phyloP scores from a whole-genome alignment of 257 asterid genomes.

The Ehretia macrophylla region DNA sequence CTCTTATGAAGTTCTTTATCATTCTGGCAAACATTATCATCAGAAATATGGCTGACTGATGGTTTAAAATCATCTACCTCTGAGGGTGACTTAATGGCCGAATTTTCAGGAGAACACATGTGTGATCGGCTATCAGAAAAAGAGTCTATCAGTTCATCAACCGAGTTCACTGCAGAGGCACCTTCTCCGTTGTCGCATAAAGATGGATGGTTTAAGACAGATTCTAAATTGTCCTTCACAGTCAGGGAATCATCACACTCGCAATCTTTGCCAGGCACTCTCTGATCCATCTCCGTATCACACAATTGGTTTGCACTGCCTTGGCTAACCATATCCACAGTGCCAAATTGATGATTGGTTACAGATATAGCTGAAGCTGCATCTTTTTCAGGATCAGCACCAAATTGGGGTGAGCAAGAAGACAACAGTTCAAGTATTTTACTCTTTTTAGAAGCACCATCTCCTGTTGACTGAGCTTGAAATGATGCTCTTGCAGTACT shows the following conservation, averaged over 20 bases:
- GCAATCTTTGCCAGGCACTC: conserved; percentile 19
- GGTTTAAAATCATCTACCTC: conserved; percentile 8
- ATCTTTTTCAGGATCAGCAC: conserved; percentile 31
- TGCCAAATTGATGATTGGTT: conserved; percentile 18
- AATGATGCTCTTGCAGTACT: conserved; percentile 1
- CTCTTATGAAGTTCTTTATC: conserved; percentile 22
- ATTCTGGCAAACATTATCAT: conserved; percentile 24
- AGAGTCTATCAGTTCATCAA: conserved; percentile 31
- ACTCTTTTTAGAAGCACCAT: conserved; percentile 20
- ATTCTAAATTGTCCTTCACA: conserved; percentile 19
- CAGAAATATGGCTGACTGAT: conserved; percentile 27
- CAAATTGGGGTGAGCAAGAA: conserved; percentile 22
- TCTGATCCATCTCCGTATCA: conserved; percentile 21
- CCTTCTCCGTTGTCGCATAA: conserved; percentile 23
- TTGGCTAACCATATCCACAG: conserved; percentile 15
- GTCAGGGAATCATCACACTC: conserved; percentile 11
- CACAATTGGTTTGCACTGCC: conserved; percentile 19
- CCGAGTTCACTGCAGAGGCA: conserved; percentile 28
- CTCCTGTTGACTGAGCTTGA: conserved; percentile 24
- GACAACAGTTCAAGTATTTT: conserved; percentile 30
- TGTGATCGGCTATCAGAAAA: conserved; percentile 30
- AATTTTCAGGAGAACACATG: conserved; percentile 44
- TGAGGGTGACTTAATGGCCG: conserved; percentile 29
- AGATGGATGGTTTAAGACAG: conserved; percentile 17
- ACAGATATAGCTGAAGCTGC: conserved; percentile 20